These are phyloP conservation scores for barrel medic (Medicago truncatula) DNA, from an alignment of 306 rosid species.

Conservation along the genomic window MtrunA17r5.0-ANR NC_053043.1:5729501-5730000, in stretches of 20 bases:
- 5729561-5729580: conserved; percentile 85
- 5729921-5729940: background rate
- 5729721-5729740: background rate
- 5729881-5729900: background rate
- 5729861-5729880: background rate
- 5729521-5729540: conserved; percentile 82
- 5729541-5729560: conserved; percentile 91
- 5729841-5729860: background rate
- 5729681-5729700: background rate
- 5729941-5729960: no score
- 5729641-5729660: no score
- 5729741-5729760: background rate
- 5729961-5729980: background rate
- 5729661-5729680: no score
- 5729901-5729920: no score
- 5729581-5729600: conserved; percentile 7
- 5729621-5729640: no score
- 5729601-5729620: background rate
- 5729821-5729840: background rate
- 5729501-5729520: conserved; percentile 81
- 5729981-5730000: background rate
- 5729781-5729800: background rate
- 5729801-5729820: background rate
- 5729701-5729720: background rate
- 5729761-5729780: background rate